These are phyloP conservation scores for Trichoderma pleuroti DNA, from an alignment of 2,329 filamentous ascomycete genomes.

Conservation along the genomic window DNA sequence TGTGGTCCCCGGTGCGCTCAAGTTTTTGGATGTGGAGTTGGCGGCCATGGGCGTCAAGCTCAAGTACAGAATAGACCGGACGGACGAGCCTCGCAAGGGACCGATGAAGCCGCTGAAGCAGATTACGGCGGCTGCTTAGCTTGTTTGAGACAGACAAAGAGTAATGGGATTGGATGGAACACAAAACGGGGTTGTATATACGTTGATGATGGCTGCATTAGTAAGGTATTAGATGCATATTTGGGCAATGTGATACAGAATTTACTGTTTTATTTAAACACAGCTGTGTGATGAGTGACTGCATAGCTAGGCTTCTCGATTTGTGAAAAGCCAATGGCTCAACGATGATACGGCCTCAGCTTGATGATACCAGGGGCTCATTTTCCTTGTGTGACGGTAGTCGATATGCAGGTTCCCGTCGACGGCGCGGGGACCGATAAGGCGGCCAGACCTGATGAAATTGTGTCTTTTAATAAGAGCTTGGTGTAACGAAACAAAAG, in stretches of 20 bases:
- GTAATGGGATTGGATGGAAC: background rate
- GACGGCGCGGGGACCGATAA: background rate
- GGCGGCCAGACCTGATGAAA: background rate
- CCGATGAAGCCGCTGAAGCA: slow-evolving; percentile 40
- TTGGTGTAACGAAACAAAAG: background rate
- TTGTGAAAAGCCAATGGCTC: background rate
- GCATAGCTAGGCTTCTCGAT: no score
- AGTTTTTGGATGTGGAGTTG: slow-evolving; percentile 90
- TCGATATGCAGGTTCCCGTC: background rate
- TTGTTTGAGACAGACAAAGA: background rate
- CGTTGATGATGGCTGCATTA: slow-evolving; percentile 1
- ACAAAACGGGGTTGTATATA: slow-evolving; percentile 16
- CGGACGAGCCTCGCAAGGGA: slow-evolving; percentile 61
- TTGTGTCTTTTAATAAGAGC: background rate
- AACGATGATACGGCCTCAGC: background rate
- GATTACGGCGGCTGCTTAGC: slow-evolving; percentile 10
- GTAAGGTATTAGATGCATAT: slow-evolving; percentile 7
- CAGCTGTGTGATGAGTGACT: background rate
- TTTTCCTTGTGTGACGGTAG: background rate
- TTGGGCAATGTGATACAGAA: slow-evolving; percentile 2
- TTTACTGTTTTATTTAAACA: background rate
- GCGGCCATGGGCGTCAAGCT: slow-evolving; percentile 95
- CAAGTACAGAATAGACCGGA: slow-evolving; percentile 68
- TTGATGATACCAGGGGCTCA: background rate
- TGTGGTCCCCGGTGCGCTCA: slow-evolving; percentile 86